Base-by-base conservation (phyloP, 2,329 filamentous ascomycete genomes). In the Pseudogymnoascus sp. region DNA sequence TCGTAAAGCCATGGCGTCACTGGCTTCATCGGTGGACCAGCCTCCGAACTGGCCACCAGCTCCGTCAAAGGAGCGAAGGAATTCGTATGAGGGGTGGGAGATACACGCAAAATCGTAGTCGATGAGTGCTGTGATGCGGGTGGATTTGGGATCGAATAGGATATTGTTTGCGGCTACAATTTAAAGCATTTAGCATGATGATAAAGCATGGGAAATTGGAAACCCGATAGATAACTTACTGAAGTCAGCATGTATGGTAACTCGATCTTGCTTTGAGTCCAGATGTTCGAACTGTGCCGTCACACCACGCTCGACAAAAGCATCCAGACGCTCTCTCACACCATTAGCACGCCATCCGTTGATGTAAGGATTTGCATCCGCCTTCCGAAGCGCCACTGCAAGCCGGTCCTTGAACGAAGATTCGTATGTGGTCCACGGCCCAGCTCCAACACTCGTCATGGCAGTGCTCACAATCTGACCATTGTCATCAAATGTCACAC, bases 331-430 rank as follows among this genome's bases (percentile, higher is more conserved):
- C 23, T 70, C 56, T 63, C 73, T 68, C 3, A 74, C 56, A 31
- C 68, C 68, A 38, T 73, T 72, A 16, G 65, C 65, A 28, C 65
- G 68, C 73, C 73, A 75, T 61, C 73, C 73, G 49, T 71, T 64
- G 25, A 75, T 68, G 37, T 65, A 67, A 14, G 68, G 65, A 60
- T 31, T 31, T 5, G 14, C 23, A 6, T 53, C 72, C 72, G 25
- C 56, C 65, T 62, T 74, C 69, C 43, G 69, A 69, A 74, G 68
- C n/a, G 68, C 69, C 11, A 66, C 64, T 63, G 69, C 46, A 34
- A 75, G 46, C n/a, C 70, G 63, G 28, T 67, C 66, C 61, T 62
- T 67, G 62, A 71, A 74, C 37, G 68, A 71, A 16, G 64, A 64
- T 64, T 73, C 69, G 62, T 69, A 71, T 37, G 68, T 69, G 21